Evolutionary conservation across 352 stramenopile genomes (phyloP).

Genomic region (Pythium inflatum): DNA sequence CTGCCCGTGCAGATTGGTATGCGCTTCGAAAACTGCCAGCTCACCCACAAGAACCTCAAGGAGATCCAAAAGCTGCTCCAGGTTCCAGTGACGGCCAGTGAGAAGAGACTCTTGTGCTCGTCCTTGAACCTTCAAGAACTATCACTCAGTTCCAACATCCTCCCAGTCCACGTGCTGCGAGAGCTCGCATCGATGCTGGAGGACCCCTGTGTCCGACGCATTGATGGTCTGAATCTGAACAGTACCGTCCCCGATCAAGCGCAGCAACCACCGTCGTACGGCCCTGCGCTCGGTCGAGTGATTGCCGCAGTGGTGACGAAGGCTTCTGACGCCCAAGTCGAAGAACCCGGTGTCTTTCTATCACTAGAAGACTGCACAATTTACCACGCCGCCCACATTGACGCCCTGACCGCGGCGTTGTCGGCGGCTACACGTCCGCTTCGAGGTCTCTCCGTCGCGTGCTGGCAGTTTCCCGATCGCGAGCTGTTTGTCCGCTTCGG

Average conservation of each 20-base stretch:
- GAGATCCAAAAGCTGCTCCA: neutral
- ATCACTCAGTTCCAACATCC: slow-evolving; percentile 4
- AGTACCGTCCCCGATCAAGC: neutral
- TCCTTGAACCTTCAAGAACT: neutral
- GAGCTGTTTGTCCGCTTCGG: neutral
- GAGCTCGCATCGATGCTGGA: neutral
- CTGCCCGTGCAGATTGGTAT: neutral
- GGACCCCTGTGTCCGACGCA: neutral
- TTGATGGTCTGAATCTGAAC: slow-evolving; percentile 3
- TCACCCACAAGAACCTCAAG: neutral
- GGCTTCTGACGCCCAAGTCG: neutral
- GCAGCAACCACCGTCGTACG: neutral
- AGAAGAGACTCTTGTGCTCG: neutral
- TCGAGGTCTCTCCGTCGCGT: slow-evolving; percentile 1
- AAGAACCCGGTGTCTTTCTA: neutral
- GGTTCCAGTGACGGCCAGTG: neutral
- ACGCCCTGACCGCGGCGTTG: neutral
- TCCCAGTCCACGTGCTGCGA: neutral
- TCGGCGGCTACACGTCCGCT: neutral
- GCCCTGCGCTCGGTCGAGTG: neutral
- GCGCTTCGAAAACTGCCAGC: slow-evolving; percentile 10
- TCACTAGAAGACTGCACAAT: slow-evolving; percentile 3
- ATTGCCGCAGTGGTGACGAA: neutral
- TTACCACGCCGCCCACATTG: neutral
- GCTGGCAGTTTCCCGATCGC: neutral